Percentiles rank a stretch among this genome's conserved stretches.
Evolutionary conservation across 2,329 filamentous ascomycete genomes (phyloP).

Genomic region (Aspergillus fumigatiaffinis): DNA sequence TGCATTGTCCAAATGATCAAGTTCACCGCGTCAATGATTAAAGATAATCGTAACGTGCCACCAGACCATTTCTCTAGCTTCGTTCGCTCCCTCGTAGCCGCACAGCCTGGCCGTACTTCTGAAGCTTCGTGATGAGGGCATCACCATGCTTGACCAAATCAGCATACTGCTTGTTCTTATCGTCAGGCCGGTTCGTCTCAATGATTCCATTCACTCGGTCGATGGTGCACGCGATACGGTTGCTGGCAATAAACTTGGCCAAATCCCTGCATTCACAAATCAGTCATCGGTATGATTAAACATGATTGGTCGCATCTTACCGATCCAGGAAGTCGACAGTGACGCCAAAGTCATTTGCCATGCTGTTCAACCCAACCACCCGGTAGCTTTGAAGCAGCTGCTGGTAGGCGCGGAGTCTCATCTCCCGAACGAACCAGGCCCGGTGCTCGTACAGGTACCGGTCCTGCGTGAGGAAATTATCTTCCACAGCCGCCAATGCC

Average conservation of each 20-base stretch:
- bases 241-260: slow-evolving; percentile 92
- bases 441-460: slow-evolving; percentile 95
- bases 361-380: slow-evolving; percentile 92
- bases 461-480: slow-evolving; percentile 89
- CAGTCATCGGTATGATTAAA: slow-evolving; percentile 6
- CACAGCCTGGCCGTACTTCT: slow-evolving; percentile 98
- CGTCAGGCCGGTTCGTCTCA: slow-evolving; percentile 94
- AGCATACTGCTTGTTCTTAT: slow-evolving; percentile 99
- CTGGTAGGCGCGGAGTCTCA: slow-evolving; percentile 93
- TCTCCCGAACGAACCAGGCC: slow-evolving; percentile 96
- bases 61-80: slow-evolving; percentile 49
- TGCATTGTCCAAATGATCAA: background rate
- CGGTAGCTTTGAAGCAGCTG: slow-evolving; percentile 96
- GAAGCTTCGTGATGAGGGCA: slow-evolving; percentile 95
- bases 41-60: background rate
- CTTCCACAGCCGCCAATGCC: slow-evolving; percentile 83
- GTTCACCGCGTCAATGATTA: background rate
- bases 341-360: slow-evolving; percentile 96
- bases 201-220: slow-evolving; percentile 96
- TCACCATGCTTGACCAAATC: slow-evolving; percentile 97
- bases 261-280: slow-evolving; percentile 63
- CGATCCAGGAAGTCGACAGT: slow-evolving; percentile 94
- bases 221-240: slow-evolving; percentile 93
- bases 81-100: slow-evolving; percentile 91
- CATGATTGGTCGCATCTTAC: slow-evolving; percentile 48